phyloP scores from a whole-genome alignment of 805 yeast genomes.

The Ogataea paraovalis region DNA sequence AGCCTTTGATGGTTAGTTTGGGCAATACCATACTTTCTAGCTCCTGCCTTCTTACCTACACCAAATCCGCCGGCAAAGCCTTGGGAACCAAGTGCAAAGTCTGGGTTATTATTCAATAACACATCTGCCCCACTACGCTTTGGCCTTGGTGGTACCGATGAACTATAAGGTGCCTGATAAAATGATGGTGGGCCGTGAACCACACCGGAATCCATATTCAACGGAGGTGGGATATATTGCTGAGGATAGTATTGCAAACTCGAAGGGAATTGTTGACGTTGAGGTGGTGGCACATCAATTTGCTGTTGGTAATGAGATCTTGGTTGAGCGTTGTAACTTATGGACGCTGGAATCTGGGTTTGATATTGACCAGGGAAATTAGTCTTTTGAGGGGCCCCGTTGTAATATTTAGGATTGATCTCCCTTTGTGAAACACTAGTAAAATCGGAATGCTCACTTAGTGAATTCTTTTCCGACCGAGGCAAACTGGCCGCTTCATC shows the following conservation, averaged over 20 bases:
- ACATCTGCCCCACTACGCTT: constrained; percentile 35
- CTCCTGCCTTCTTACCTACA: constrained; percentile 13
- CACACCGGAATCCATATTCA: constrained; percentile 5
- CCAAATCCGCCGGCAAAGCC: background rate
- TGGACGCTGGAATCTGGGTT: background rate
- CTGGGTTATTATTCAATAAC: constrained; percentile 46
- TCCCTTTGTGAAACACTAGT: constrained; percentile 79
- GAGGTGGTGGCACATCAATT: constrained; percentile 10
- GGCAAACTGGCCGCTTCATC: constrained; percentile 3
- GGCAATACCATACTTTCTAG: constrained; percentile 22
- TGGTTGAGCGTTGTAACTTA: background rate
- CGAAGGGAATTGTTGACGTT: constrained; percentile 17
- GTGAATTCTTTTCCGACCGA: constrained; percentile 17
- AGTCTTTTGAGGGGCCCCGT: constrained; percentile 30
- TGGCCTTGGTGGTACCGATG: constrained; percentile 9
- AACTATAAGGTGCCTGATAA: constrained; percentile 5
- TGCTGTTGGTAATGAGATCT: constrained; percentile 1
- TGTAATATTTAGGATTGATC: constrained; percentile 53
- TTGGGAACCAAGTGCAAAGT: constrained; percentile 32
- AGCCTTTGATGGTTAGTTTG: constrained; percentile 12
- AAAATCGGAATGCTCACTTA: constrained; percentile 52
- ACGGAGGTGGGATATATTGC: constrained; percentile 19
- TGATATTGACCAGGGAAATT: constrained; percentile 19
- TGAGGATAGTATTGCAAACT: constrained; percentile 23
- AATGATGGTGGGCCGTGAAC: constrained; percentile 9